Percentiles rank a stretch among this genome's conserved stretches.
Evolutionary conservation across 1,139 yeast genomes (phyloP).

Genomic region (Scheffersomyces lignicola): DNA sequence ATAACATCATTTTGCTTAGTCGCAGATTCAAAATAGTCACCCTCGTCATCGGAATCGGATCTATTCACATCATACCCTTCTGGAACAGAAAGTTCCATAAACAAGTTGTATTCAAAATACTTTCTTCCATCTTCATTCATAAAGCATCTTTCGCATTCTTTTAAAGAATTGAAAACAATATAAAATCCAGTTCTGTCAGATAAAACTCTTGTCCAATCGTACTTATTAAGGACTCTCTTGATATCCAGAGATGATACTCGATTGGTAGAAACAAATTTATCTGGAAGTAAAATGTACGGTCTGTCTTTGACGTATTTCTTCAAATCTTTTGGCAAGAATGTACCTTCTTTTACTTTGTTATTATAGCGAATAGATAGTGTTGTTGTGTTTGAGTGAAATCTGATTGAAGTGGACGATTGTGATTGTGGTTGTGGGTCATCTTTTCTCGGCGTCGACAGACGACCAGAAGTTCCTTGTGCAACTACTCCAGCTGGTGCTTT

Average conservation of each 20-base stretch:
- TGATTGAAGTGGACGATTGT: constrained; percentile 8
- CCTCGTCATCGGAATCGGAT: constrained; percentile 11
- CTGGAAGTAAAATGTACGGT: constrained; percentile 58
- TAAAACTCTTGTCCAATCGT: constrained; percentile 66
- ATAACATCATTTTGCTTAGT: constrained; percentile 28
- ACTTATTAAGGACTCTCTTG: constrained; percentile 50
- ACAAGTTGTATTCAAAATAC: constrained; percentile 49
- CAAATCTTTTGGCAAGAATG: constrained; percentile 46
- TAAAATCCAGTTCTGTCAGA: constrained; percentile 68
- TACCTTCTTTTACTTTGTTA: constrained; percentile 33
- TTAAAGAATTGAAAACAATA: constrained; percentile 62
- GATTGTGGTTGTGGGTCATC: no score
- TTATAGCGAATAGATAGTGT: constrained; percentile 33
- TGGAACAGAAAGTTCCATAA: constrained; percentile 57
- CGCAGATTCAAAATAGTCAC: constrained; percentile 11
- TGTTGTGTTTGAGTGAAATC: constrained; percentile 33
- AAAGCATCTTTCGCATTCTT: constrained; percentile 68
- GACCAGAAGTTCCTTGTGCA: neutral
- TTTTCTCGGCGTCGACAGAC: no score
- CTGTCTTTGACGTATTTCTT: constrained; percentile 49
- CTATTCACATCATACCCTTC: constrained; percentile 21
- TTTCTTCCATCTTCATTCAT: constrained; percentile 63
- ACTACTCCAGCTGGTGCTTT: constrained; percentile 9
- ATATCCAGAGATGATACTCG: constrained; percentile 54
- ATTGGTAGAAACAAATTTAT: constrained; percentile 52